These are phyloP conservation scores for Vanderwaltozyma yarrowii DNA, from an alignment of 805 yeast genomes.

Conservation along the genomic window DNA sequence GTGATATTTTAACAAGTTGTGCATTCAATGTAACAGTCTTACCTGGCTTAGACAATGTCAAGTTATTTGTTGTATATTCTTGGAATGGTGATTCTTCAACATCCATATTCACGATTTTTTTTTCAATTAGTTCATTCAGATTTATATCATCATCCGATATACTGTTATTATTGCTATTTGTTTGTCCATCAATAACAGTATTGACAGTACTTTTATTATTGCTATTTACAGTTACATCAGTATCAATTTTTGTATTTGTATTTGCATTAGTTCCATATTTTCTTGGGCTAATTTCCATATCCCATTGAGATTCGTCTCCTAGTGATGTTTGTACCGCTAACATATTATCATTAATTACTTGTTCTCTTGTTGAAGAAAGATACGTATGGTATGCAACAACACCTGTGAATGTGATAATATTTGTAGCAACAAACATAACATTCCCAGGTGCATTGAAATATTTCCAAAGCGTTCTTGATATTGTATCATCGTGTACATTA, in stretches of 20 bases:
- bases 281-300: not conserved
- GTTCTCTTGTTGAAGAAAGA: conserved; percentile 1
- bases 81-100: conserved; percentile 3
- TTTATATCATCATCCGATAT: too few relatives aligned
- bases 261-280: too few relatives aligned
- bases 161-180: too few relatives aligned
- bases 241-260: too few relatives aligned
- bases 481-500: conserved; percentile 2
- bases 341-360: not conserved
- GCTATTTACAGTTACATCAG: too few relatives aligned
- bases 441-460: conserved; percentile 33
- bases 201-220: too few relatives aligned
- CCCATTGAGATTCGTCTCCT: not conserved
- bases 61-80: conserved; percentile 2
- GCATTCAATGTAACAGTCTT: conserved; percentile 8
- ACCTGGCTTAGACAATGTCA: conserved; percentile 3
- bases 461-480: conserved; percentile 22
- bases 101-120: too few relatives aligned
- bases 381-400: conserved; percentile 27
- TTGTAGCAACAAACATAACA: conserved; percentile 30
- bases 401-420: conserved; percentile 28
- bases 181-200: too few relatives aligned
- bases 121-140: too few relatives aligned
- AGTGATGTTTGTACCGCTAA: not conserved
- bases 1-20: conserved; percentile 16